Evolutionary conservation across 73 alveolate species (phyloP).

Genomic region (Paraurostyla sp.): DNA sequence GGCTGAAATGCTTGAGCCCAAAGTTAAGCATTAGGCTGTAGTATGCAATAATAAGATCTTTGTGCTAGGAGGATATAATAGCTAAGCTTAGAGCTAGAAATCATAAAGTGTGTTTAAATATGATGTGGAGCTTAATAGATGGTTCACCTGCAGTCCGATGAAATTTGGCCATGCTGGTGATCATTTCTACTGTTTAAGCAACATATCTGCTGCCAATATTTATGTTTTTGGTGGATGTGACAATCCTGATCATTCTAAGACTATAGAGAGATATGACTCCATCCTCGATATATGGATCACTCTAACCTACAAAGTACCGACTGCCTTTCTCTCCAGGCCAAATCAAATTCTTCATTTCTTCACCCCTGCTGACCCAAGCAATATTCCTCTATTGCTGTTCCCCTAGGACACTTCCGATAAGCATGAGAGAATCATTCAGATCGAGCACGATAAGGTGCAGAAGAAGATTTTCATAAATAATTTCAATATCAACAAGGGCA

Average conservation of each 20-base stretch:
- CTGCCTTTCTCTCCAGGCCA: not conserved
- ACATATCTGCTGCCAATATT: too few relatives aligned
- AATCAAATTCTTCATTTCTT: not conserved
- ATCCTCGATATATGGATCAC: conserved; percentile 46
- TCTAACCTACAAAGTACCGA: not conserved
- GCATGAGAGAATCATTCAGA: not conserved
- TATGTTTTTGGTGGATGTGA: conserved; percentile 50
- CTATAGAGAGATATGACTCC: conserved; percentile 38
- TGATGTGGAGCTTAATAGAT: conserved; percentile 18
- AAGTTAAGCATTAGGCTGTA: conserved; percentile 1
- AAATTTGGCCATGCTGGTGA: conserved; percentile 45
- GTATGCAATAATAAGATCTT: conserved; percentile 18
- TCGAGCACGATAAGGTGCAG: not conserved
- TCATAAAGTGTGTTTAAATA: conserved; percentile 7
- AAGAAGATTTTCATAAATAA: not conserved
- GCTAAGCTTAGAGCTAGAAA: not conserved
- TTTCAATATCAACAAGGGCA: not conserved
- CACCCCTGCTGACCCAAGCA: not conserved
- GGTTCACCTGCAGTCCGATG: conserved; percentile 41
- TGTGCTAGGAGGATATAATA: conserved; percentile 37
- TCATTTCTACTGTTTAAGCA: not conserved
- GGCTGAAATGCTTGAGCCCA: conserved; percentile 23
- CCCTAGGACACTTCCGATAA: not conserved
- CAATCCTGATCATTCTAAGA: conserved; percentile 25
- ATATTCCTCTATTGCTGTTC: not conserved